A percentile compares a stretch with the other conserved stretches of the same genome.
phyloP scores from a whole-genome alignment of 1,284 basidiomycete genomes.

The Leccinum proliferum region DNA sequence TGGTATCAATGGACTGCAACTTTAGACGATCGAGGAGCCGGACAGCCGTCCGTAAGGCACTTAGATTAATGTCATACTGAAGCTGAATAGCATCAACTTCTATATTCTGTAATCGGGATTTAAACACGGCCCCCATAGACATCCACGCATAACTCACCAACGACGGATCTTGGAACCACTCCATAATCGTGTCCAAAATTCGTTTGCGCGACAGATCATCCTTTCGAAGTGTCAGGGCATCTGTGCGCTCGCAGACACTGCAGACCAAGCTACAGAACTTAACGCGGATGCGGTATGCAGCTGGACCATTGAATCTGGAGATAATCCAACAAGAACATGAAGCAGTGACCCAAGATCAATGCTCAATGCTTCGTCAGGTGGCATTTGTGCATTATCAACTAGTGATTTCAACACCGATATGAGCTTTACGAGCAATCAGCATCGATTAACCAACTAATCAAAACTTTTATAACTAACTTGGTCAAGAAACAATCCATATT shows the following conservation, averaged over 20 bases:
- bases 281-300: conserved; percentile 60
- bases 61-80: conserved; percentile 65
- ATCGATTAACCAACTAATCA: conserved; percentile 3
- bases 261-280: conserved; percentile 77
- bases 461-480: conserved; percentile 43
- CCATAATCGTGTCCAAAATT: conserved; percentile 68
- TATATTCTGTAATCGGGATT: conserved; percentile 16
- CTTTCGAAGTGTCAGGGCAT: conserved; percentile 59
- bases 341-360: conserved; percentile 71
- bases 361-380: conserved; percentile 55
- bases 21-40: conserved; percentile 74
- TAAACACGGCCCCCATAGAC: not conserved
- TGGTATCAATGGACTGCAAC: conserved; percentile 55
- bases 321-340: conserved; percentile 59
- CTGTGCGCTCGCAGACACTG: conserved; percentile 56
- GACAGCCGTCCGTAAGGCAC: conserved; percentile 66
- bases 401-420: conserved; percentile 72
- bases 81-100: conserved; percentile 31
- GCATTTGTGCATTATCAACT: conserved; percentile 65
- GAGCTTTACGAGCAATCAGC: conserved; percentile 40
- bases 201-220: conserved; percentile 64
- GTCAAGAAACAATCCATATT: conserved; percentile 66
- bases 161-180: conserved; percentile 63
- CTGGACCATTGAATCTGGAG: conserved; percentile 51
- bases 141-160: conserved; percentile 33